Percentiles rank a stretch among this genome's conserved stretches.
phyloP scores from a whole-genome alignment of 768 basidiomycete species.

The Postia placenta region DNA sequence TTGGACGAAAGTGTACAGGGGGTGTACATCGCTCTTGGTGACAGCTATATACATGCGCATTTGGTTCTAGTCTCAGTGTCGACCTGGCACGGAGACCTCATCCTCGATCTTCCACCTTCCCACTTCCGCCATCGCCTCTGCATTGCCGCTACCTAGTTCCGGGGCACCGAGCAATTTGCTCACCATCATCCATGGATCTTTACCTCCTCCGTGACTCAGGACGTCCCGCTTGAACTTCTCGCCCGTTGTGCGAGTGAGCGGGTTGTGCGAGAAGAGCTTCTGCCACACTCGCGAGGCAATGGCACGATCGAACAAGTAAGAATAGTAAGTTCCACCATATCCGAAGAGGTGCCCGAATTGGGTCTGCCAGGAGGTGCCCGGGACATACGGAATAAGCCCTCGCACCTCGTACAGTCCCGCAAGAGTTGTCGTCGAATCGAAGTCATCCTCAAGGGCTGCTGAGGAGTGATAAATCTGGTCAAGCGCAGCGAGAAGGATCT shows the following conservation, averaged over 20 bases:
- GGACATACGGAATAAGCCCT: constrained; percentile 79
- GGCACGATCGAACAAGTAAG: constrained; percentile 93
- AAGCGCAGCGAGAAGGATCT: constrained; percentile 82
- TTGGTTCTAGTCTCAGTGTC: no score
- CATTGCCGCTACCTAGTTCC: constrained; percentile 64
- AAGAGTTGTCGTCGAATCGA: constrained; percentile 70
- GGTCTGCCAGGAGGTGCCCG: constrained; percentile 88
- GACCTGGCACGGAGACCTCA: constrained; percentile 51
- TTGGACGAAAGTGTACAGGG: no score
- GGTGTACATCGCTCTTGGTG: no score
- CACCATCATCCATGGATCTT: constrained; percentile 93
- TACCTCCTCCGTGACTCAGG: constrained; percentile 78
- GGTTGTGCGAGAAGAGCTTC: constrained; percentile 62
- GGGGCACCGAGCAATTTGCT: constrained; percentile 59
- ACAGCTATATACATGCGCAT: no score
- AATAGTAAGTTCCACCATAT: constrained; percentile 97
- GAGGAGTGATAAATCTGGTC: constrained; percentile 91
- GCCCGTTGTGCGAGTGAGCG: constrained; percentile 66
- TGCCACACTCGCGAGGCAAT: constrained; percentile 92
- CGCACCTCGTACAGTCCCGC: constrained; percentile 56
- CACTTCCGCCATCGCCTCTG: constrained; percentile 82
- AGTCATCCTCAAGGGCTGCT: constrained; percentile 41
- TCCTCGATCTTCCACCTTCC: constrained; percentile 86
- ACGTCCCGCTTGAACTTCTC: constrained; percentile 78
- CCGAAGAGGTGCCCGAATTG: constrained; percentile 95